A percentile compares a stretch with the other conserved stretches of the same genome.
Evolutionary conservation across 441 rosid genomes (phyloP).

Genomic region (Gossypium trilobum): DNA sequence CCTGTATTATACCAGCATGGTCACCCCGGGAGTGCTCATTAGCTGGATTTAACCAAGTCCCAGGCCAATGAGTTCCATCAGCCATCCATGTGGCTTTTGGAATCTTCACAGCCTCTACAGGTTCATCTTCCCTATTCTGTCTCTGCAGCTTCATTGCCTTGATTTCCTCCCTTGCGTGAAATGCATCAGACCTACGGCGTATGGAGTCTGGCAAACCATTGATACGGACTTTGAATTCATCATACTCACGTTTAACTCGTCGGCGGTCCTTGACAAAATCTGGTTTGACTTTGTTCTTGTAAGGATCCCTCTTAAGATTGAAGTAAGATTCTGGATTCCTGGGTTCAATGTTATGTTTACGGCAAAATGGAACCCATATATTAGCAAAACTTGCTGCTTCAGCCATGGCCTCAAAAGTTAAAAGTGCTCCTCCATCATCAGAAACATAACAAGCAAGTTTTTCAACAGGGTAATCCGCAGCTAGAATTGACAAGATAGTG

Average conservation of each 20-base stretch:
- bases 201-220: slow-evolving; percentile 24
- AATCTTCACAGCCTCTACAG: slow-evolving; percentile 15
- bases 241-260: slow-evolving; percentile 27
- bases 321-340: slow-evolving; percentile 27
- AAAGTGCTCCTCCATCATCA: slow-evolving; percentile 84
- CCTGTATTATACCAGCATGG: slow-evolving; percentile 27
- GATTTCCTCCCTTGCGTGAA: slow-evolving; percentile 19
- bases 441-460: slow-evolving; percentile 88
- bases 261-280: slow-evolving; percentile 30
- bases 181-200: slow-evolving; percentile 22
- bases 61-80: slow-evolving; percentile 30
- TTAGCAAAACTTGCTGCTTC: slow-evolving; percentile 81
- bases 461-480: slow-evolving; percentile 76
- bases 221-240: slow-evolving; percentile 24
- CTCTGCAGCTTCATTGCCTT: slow-evolving; percentile 19
- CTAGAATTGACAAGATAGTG: slow-evolving; percentile 77
- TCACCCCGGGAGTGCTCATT: slow-evolving; percentile 22
- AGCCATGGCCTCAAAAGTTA: slow-evolving; percentile 86
- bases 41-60: slow-evolving; percentile 21
- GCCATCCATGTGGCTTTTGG: slow-evolving; percentile 32
- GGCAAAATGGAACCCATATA: slow-evolving; percentile 31
- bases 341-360: slow-evolving; percentile 26
- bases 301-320: slow-evolving; percentile 27
- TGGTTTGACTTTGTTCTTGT: slow-evolving; percentile 22
- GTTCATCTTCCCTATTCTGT: slow-evolving; percentile 13